phyloP scores from a whole-genome alignment of 192 early-diverging fungal genomes.

The Backusella mclennaniae region DNA sequence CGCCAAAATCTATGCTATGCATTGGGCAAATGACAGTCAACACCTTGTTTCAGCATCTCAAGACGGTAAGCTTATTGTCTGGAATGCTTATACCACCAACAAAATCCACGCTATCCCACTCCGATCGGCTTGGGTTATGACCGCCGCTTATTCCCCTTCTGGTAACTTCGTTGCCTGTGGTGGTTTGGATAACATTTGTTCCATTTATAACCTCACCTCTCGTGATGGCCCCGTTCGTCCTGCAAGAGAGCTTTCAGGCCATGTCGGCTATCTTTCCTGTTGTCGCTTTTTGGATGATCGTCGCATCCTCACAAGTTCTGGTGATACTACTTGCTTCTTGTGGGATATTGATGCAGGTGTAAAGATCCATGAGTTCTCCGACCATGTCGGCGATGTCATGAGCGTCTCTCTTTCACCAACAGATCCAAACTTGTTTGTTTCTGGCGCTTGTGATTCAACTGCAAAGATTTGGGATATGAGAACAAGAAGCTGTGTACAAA shows the following conservation, averaged over 20 bases:
- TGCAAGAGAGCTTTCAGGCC: conserved; percentile 88
- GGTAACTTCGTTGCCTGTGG: conserved; percentile 98
- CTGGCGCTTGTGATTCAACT: conserved; percentile 97
- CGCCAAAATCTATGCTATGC: conserved; percentile 93
- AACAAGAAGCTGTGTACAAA: conserved; percentile 95
- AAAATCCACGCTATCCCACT: conserved; percentile 99
- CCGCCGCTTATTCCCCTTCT: conserved; percentile 95
- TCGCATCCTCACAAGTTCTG: conserved; percentile 92
- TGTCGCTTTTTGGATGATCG: conserved; percentile 95
- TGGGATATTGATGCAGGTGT: conserved; percentile 99
- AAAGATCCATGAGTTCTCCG: conserved; percentile 93
- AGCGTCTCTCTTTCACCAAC: conserved; percentile 86
- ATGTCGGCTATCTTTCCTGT: conserved; percentile 96
- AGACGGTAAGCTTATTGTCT: conserved; percentile 98
- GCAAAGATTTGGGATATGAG: conserved; percentile 99
- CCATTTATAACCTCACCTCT: conserved; percentile 95
- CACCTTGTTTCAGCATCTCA: conserved; percentile 97
- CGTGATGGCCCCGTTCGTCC: conserved; percentile 92
- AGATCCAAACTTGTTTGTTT: conserved; percentile 93
- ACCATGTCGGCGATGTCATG: conserved; percentile 99
- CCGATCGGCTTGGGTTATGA: conserved; percentile 99
- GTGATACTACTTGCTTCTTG: conserved; percentile 98
- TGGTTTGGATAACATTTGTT: conserved; percentile 98
- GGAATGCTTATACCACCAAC: conserved; percentile 98
- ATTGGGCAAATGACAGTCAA: conserved; percentile 67